Evolutionary conservation across 495 filamentous ascomycete genomes (phyloP), one percentile per base, ranked within the genome.

Genomic region (Penicillium macrosclerotiorum): DNA sequence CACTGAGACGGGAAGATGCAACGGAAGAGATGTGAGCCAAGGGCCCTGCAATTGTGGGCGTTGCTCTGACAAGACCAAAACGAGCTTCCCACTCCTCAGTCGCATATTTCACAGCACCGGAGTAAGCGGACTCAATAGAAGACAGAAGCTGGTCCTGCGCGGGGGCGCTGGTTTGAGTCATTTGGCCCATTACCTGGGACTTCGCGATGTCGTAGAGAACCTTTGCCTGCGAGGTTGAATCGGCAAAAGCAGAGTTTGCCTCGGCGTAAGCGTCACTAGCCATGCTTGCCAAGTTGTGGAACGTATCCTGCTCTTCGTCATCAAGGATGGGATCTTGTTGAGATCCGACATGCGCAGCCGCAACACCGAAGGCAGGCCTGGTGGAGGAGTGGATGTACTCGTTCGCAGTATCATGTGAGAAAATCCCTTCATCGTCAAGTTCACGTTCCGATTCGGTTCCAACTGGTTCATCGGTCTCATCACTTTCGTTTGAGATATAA

Each of bases 41-140:
- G 11, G 72, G 63, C 8, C 75, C 75, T 41, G 72, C 63, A 4
- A 78, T 76, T 1, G 67, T 64, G 7, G 58, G 55, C 8, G 58
- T 61, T 13, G 58, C 45, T 22, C 24, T 35, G 31, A 61, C 36
- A 22, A 39, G 42, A 17, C 35, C 45, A 32, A 62, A 39, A 13
- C 42, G 44, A 4, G 59, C 37, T 23, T 82, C 67, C 7, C 84
- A 62, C 31, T 75, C 73, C 3, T 77, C 71, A 52, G 75, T 84
- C 7, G 84, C 85, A 11, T 80, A 76, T 1, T 72, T 73, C 40
- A 86, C 56, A 3, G 85, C 80, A 18, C 76, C 77, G 22, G 83
- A 85, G 60, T 89, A 90, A 6, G 78, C 85, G 8, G 70, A 73
- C 18, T 86, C 83, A 26, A 87, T 76, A 0, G 84, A 86, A 16